Percentiles rank a stretch among this genome's conserved stretches.
Evolutionary conservation across 306 rosid species (phyloP).

Genomic region (Astragalus glycyphyllos): DNA sequence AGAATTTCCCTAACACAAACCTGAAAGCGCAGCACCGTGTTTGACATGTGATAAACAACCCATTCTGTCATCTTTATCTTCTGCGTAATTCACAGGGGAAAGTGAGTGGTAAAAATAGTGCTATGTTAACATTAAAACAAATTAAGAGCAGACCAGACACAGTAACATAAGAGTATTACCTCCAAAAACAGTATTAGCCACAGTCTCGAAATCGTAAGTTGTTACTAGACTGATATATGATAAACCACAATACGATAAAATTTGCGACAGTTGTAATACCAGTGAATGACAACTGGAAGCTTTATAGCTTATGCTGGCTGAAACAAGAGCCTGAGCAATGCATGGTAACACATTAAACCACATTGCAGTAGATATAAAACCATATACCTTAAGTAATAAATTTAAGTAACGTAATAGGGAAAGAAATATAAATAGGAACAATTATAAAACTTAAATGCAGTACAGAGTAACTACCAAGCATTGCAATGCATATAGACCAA

Average conservation of each 20-base stretch:
- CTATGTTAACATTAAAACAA: constrained; percentile 18
- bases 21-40: constrained; percentile 82
- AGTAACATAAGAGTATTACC: constrained; percentile 55
- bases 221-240: constrained; percentile 73
- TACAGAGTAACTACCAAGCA: constrained; percentile 61
- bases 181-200: constrained; percentile 54
- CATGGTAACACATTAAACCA: constrained; percentile 35
- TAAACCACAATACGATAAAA: constrained; percentile 75
- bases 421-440: constrained; percentile 25
- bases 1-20: constrained; percentile 53
- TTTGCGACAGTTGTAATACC: constrained; percentile 59
- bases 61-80: constrained; percentile 61
- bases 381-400: constrained; percentile 7
- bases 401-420: background rate
- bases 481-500: constrained; percentile 76
- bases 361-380: constrained; percentile 11
- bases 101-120: constrained; percentile 21
- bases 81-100: constrained; percentile 47
- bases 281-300: constrained; percentile 52
- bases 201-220: constrained; percentile 59
- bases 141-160: constrained; percentile 12
- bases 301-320: constrained; percentile 58
- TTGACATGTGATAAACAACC: constrained; percentile 68
- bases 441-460: background rate
- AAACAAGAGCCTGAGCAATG: constrained; percentile 73